These are phyloP conservation scores for Trichoderma afroharzianum DNA, from an alignment of 2,329 filamentous ascomycete species.

Conservation along the genomic window DNA sequence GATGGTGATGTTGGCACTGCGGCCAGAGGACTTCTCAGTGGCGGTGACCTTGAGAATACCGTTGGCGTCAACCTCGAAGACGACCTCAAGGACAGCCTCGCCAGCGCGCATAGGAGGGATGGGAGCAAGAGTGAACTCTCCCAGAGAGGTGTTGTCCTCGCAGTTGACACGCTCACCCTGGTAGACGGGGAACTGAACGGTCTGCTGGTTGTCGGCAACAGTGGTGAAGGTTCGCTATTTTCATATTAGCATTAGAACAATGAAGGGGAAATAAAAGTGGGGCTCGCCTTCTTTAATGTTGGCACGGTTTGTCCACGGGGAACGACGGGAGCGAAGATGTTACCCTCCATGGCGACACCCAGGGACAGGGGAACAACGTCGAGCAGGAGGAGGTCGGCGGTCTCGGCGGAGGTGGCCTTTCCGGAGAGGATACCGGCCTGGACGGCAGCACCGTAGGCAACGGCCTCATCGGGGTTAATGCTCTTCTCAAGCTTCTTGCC, in stretches of 20 bases:
- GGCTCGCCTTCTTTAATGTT: not conserved
- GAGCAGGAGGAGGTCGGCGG: constrained; percentile 87
- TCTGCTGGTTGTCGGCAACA: constrained; percentile 68
- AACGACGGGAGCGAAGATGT: constrained; percentile 96
- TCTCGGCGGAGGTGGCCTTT: constrained; percentile 94
- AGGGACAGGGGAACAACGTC: constrained; percentile 96
- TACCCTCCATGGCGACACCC: constrained; percentile 99
- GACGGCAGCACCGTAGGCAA: constrained; percentile 97
- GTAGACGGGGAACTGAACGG: constrained; percentile 78
- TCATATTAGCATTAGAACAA: no score
- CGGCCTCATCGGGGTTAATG: constrained; percentile 99
- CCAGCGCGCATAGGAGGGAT: constrained; percentile 86
- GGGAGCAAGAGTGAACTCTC: constrained; percentile 93
- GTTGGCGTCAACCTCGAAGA: constrained; percentile 99
- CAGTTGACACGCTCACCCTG: constrained; percentile 98
- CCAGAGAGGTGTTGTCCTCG: constrained; percentile 95
- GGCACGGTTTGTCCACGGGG: constrained; percentile 67
- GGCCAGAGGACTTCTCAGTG: constrained; percentile 97
- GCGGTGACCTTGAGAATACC: constrained; percentile 99
- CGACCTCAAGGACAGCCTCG: constrained; percentile 93
- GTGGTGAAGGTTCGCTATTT: constrained; percentile 71
- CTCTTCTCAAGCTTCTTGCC: constrained; percentile 99
- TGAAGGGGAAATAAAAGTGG: no score
- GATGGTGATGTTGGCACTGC: constrained; percentile 99
- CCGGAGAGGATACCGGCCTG: constrained; percentile 98